Percentiles rank a stretch among this genome's conserved stretches.
These are phyloP conservation scores for Podila verticillata DNA, from an alignment of 192 early-diverging fungal genomes.

Conservation along the genomic window DNA sequence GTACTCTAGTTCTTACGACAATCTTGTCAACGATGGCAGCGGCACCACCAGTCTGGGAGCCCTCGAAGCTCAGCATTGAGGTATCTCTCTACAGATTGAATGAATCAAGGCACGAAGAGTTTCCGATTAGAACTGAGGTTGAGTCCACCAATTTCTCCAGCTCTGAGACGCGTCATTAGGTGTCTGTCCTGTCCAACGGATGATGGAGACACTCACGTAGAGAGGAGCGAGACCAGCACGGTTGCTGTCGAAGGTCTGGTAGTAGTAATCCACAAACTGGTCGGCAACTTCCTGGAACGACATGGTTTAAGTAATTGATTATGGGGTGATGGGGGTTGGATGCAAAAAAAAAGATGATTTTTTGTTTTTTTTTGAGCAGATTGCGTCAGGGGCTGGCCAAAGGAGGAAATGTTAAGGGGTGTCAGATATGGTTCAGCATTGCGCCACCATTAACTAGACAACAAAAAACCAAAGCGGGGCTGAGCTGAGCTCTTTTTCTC, in stretches of 20 bases:
- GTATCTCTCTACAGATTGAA: conserved; percentile 63
- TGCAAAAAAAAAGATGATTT: not conserved
- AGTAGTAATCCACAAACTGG: conserved; percentile 88
- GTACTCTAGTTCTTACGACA: conserved; percentile 65
- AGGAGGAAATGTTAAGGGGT: too few species aligned
- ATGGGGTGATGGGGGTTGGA: not conserved
- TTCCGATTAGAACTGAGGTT: conserved; percentile 5
- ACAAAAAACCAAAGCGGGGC: too few species aligned
- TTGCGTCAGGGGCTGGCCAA: too few species aligned
- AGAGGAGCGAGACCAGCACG: conserved; percentile 71
- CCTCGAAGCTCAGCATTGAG: conserved; percentile 93
- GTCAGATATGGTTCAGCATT: too few species aligned
- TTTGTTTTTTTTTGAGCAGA: too few species aligned
- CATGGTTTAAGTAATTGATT: conserved; percentile 16
- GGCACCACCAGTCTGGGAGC: conserved; percentile 67
- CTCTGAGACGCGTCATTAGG: too few species aligned
- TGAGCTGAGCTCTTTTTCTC: too few species aligned
- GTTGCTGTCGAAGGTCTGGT: conserved; percentile 83
- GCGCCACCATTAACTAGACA: too few species aligned
- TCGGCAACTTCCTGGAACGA: conserved; percentile 56
- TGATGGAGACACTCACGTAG: conserved; percentile 73
- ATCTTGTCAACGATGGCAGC: conserved; percentile 82
- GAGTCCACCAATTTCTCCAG: not conserved
- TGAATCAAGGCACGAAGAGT: too few species aligned
- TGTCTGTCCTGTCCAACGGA: not conserved